phyloP scores from a whole-genome alignment of 345 rosid genomes.

The Angophora floribunda region DNA sequence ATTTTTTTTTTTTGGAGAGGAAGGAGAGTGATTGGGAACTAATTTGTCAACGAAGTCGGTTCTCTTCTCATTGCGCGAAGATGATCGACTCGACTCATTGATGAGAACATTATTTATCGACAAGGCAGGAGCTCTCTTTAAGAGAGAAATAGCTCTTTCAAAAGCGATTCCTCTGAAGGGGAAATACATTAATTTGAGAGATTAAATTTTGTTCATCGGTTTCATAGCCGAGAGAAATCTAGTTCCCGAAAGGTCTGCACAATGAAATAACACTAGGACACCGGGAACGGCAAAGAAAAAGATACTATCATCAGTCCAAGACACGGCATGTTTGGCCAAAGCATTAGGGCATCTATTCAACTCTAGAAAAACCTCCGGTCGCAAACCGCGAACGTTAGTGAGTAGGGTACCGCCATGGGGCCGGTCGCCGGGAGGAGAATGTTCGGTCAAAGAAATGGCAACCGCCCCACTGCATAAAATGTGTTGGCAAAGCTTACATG shows the following conservation, averaged over 20 bases:
- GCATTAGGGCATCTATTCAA: not conserved
- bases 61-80: not conserved
- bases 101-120: not conserved
- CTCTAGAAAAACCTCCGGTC: not conserved
- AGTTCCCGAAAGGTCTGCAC: fast-evolving
- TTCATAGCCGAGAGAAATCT: not conserved
- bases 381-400: not conserved
- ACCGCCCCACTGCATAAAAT: not conserved
- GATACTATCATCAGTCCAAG: fast-evolving
- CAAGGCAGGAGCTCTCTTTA: not conserved
- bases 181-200: not conserved
- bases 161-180: not conserved
- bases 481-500: not conserved
- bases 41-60: not conserved
- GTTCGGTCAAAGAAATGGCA: not conserved
- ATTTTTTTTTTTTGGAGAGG: not conserved
- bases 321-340: not conserved
- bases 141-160: fast-evolving
- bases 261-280: not conserved
- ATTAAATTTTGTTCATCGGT: too few species aligned
- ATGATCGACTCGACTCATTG: fast-evolving
- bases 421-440: not conserved
- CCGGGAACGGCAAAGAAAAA: fast-evolving
- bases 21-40: not conserved
- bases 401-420: not conserved